Evolutionary conservation across 768 basidiomycete species (phyloP).

Genomic region (Agaricus sinodeliciosus): DNA sequence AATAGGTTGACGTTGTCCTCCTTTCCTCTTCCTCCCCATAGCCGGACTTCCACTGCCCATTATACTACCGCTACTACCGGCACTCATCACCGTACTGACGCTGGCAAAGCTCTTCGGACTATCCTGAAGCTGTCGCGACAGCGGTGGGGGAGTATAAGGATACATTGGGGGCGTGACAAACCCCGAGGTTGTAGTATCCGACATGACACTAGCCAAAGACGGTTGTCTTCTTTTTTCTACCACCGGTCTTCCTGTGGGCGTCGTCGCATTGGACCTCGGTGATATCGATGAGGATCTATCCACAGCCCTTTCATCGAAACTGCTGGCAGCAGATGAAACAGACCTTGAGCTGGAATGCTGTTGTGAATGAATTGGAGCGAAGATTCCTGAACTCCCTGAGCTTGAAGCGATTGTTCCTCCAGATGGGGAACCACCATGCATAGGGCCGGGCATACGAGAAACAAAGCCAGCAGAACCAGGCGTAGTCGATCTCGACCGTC

Average conservation of each 20-base stretch:
- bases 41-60: constrained; percentile 10
- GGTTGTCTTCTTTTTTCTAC: constrained; percentile 37
- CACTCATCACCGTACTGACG: background rate
- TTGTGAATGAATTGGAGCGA: constrained; percentile 8
- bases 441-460: constrained; percentile 15
- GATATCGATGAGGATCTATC: constrained; percentile 3
- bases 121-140: constrained; percentile 13
- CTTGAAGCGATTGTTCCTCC: constrained; percentile 8
- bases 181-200: constrained; percentile 39
- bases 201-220: constrained; percentile 71
- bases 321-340: background rate
- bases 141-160: constrained; percentile 13
- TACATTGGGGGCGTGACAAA: constrained; percentile 35
- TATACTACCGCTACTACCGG: background rate
- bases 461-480: constrained; percentile 30
- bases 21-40: constrained; percentile 35
- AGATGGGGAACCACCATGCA: constrained; percentile 2
- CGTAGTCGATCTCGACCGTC: constrained; percentile 35
- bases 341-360: background rate
- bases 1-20: constrained; percentile 22
- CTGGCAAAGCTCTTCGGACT: constrained; percentile 16
- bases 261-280: constrained; percentile 23
- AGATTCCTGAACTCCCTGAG: background rate
- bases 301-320: background rate
- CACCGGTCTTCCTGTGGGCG: constrained; percentile 24